A percentile compares a stretch with the other conserved stretches of the same genome.
phyloP scores from a whole-genome alignment of 495 filamentous ascomycete genomes.

The Bacidia gigantensis region DNA sequence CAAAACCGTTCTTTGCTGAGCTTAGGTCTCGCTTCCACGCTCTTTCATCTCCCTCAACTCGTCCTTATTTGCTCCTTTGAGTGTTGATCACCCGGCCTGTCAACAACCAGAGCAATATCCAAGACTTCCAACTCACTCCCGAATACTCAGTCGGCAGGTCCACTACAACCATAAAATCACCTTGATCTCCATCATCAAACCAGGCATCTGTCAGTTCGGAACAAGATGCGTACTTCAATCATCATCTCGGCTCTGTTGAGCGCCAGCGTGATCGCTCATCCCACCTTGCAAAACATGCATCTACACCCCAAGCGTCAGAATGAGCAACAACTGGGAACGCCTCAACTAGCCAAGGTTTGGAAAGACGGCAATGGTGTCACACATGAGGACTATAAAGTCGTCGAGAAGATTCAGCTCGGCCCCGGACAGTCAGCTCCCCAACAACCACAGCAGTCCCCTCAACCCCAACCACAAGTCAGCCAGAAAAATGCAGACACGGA shows the following conservation, averaged over 20 bases:
- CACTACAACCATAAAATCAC: not conserved
- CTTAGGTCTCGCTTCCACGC: conserved; percentile 5
- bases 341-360: conserved; percentile 1
- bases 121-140: not conserved
- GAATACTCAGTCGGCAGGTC: not conserved
- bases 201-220: not conserved
- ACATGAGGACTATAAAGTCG: not conserved
- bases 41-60: conserved; percentile 1
- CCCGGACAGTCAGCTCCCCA: not conserved
- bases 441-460: not conserved
- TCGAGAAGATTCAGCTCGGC: not conserved
- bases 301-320: conserved; percentile 12
- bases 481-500: not conserved
- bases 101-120: not conserved
- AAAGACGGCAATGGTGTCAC: not conserved
- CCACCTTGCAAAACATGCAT: conserved; percentile 9
- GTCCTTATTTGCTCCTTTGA: not conserved
- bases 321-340: not conserved
- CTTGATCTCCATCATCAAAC: not conserved
- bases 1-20: conserved; percentile 7
- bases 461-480: not conserved
- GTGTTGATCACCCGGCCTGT: conserved; percentile 3
- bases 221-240: conserved; percentile 12
- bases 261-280: conserved; percentile 14
- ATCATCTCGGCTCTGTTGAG: conserved; percentile 11